Conservation (phyloP, 495 filamentous ascomycete species). For the Hyaloscypha finlandica region DNA sequence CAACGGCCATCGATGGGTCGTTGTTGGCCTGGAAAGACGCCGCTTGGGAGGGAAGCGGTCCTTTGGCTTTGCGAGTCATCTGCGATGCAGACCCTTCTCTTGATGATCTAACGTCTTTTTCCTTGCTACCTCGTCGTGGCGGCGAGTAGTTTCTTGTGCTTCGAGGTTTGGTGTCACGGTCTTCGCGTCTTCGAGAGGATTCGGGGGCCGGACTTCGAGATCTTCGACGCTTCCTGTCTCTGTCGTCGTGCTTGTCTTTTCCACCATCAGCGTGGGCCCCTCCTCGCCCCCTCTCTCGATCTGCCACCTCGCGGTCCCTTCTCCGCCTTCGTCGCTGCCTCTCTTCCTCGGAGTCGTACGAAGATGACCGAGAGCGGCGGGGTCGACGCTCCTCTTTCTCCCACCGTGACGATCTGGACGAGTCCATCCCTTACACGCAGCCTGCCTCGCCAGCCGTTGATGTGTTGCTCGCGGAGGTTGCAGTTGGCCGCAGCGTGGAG, state of each 20-base stretch:
- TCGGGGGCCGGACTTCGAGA: conserved; percentile 25
- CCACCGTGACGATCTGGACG: conserved; percentile 6
- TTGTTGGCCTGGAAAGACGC: conserved; percentile 64
- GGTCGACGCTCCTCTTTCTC: conserved; percentile 20
- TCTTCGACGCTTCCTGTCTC: conserved; percentile 28
- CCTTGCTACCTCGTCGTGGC: conserved; percentile 16
- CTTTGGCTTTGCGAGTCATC: conserved; percentile 39
- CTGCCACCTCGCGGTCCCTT: conserved; percentile 24
- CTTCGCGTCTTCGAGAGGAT: conserved; percentile 22
- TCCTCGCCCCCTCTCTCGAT: conserved; percentile 1
- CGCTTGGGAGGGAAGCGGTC: conserved; percentile 69
- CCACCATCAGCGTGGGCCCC: no score
- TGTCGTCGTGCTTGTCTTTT: conserved; percentile 5
- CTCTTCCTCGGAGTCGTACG: conserved; percentile 28
- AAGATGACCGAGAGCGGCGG: conserved; percentile 22
- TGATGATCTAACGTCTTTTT: conserved; percentile 24
- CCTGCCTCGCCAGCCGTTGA: conserved; percentile 1
- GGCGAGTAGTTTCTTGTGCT: conserved; percentile 26
- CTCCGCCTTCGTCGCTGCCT: conserved; percentile 23
- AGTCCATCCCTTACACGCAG: conserved; percentile 19
- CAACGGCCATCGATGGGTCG: conserved; percentile 31
- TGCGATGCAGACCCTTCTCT: conserved; percentile 30
- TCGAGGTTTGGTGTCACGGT: conserved; percentile 23
- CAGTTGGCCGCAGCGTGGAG: conserved; percentile 4
- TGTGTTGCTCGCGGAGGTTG: not conserved